Percentiles rank a stretch among this genome's conserved stretches.
Evolutionary conservation across 768 basidiomycete species (phyloP).

Genomic region (Wakefieldia striispora): DNA sequence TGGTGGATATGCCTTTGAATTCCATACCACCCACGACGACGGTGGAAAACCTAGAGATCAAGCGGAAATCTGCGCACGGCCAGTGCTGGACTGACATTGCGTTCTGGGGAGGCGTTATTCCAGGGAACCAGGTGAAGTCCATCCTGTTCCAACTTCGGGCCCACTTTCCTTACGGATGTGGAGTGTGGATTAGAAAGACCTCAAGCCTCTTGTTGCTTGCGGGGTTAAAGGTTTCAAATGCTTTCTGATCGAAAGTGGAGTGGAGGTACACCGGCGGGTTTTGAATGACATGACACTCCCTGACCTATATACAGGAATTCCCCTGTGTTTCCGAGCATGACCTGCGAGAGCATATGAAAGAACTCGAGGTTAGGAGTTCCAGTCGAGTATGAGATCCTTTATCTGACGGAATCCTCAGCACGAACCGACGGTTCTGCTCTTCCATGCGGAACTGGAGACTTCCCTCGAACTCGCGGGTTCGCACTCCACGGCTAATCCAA

Average conservation of each 20-base stretch:
- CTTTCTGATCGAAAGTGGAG: constrained; percentile 94
- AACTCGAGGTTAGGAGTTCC: constrained; percentile 56
- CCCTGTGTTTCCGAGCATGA: constrained; percentile 78
- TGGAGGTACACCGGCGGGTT: constrained; percentile 58
- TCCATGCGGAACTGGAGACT: constrained; percentile 86
- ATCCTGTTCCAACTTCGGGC: background rate
- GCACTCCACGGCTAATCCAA: constrained; percentile 39
- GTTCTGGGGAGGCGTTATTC: constrained; percentile 91
- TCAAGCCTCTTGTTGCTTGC: constrained; percentile 69
- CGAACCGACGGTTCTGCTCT: constrained; percentile 70
- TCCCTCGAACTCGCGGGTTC: constrained; percentile 11
- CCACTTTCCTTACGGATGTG: background rate
- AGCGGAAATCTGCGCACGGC: constrained; percentile 65
- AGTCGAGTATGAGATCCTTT: constrained; percentile 1
- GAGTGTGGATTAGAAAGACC: constrained; percentile 50
- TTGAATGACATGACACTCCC: constrained; percentile 2
- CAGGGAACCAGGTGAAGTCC: constrained; percentile 72
- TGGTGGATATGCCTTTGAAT: constrained; percentile 98
- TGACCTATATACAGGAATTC: constrained; percentile 68
- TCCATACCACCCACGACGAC: constrained; percentile 96
- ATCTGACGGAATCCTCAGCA: constrained; percentile 42
- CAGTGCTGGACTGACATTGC: constrained; percentile 74
- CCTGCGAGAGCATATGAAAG: constrained; percentile 64
- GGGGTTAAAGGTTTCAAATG: constrained; percentile 98
- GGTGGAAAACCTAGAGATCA: constrained; percentile 65